Conservation (phyloP, 192 early-diverging fungal genomes). For the Pilaira anomala region DNA sequence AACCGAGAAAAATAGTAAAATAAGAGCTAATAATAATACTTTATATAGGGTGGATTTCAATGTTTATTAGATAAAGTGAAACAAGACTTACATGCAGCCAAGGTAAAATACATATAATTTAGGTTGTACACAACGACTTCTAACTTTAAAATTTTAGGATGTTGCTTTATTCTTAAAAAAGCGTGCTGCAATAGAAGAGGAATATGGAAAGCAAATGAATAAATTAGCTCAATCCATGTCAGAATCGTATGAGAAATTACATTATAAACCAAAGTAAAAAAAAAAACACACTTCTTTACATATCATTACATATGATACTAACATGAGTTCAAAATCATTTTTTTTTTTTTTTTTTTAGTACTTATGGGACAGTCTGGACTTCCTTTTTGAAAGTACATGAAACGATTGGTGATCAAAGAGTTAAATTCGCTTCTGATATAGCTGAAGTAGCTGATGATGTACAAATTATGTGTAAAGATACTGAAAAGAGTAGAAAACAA, state of each 20-base stretch:
- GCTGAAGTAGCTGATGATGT: constrained; percentile 80
- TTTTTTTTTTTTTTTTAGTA: constrained; percentile 31
- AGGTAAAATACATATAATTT: constrained; percentile 44
- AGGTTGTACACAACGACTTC: not conserved
- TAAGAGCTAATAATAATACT: not conserved
- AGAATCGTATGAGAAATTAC: constrained; percentile 53
- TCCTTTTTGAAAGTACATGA: constrained; percentile 80
- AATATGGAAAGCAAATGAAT: constrained; percentile 78
- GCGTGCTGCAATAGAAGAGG: constrained; percentile 88
- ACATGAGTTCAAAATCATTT: too few species aligned
- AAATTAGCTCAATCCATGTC: constrained; percentile 67
- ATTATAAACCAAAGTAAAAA: constrained; percentile 50
- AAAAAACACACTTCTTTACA: too few species aligned
- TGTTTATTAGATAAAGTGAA: constrained; percentile 65
- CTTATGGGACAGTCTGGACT: constrained; percentile 71
- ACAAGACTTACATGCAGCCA: constrained; percentile 60
- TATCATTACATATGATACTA: too few species aligned
- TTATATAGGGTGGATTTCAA: constrained; percentile 8
- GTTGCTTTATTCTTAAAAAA: constrained; percentile 77
- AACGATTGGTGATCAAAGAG: constrained; percentile 70
- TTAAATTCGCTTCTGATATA: constrained; percentile 72
- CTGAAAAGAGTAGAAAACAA: constrained; percentile 76
- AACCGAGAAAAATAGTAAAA: not conserved
- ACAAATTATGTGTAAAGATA: constrained; percentile 68
- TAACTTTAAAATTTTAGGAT: constrained; percentile 49